Evolutionary conservation across 371 early-diverging fungal genomes (phyloP).

Genomic region (Mucor irregularis): DNA sequence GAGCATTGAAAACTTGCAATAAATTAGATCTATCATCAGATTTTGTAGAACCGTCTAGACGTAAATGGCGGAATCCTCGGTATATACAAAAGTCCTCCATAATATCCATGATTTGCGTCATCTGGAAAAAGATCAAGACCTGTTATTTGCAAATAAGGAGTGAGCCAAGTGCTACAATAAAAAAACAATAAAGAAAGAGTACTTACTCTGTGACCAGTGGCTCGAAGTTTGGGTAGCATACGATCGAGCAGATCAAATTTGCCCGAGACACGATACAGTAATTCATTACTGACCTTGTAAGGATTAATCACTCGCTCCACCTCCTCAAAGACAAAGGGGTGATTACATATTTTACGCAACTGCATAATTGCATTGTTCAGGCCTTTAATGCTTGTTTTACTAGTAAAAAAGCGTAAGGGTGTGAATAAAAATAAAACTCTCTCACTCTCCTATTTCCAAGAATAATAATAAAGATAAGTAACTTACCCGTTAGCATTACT

Average conservation of each 20-base stretch:
- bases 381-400: slow-evolving; percentile 73
- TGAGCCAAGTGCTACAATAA: neutral
- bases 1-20: slow-evolving; percentile 84
- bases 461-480: neutral
- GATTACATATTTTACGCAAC: slow-evolving; percentile 98
- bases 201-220: slow-evolving; percentile 82
- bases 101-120: slow-evolving; percentile 98
- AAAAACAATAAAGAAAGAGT: neutral
- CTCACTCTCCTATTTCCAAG: neutral
- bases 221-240: slow-evolving; percentile 88
- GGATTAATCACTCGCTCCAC: slow-evolving; percentile 88
- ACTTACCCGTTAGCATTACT: slow-evolving; percentile 58
- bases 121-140: slow-evolving; percentile 98
- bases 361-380: slow-evolving; percentile 99
- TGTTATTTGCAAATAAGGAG: slow-evolving; percentile 3
- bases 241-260: slow-evolving; percentile 99
- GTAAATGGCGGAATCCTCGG: slow-evolving; percentile 79
- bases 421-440: neutral
- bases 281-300: slow-evolving; percentile 51
- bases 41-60: slow-evolving; percentile 97
- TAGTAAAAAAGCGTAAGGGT: slow-evolving; percentile 15
- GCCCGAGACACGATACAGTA: slow-evolving; percentile 83
- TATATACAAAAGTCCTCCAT: slow-evolving; percentile 93
- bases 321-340: slow-evolving; percentile 98
- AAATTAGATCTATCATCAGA: slow-evolving; percentile 86